phyloP scores from a whole-genome alignment of 2,329 filamentous ascomycete species.

The Sporothrix dimorphospora region DNA sequence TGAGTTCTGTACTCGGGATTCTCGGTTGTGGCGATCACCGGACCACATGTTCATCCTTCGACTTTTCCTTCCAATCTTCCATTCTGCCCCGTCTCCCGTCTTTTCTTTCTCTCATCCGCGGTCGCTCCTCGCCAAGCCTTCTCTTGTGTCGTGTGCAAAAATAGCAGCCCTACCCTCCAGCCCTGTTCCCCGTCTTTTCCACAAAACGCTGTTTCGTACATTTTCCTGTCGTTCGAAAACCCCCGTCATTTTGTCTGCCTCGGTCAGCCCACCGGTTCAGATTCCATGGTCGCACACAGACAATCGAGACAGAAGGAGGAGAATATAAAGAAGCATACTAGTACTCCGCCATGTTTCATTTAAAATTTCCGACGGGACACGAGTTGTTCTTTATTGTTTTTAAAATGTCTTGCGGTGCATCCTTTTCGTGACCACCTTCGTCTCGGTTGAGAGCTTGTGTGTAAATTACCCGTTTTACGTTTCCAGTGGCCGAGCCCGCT shows the following conservation, averaged over 20 bases:
- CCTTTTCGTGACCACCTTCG: background rate
- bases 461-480: background rate
- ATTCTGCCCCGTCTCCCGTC: background rate
- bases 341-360: background rate
- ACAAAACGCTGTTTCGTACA: background rate
- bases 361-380: background rate
- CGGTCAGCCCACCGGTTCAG: background rate
- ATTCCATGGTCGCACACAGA: background rate
- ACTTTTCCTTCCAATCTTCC: background rate
- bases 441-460: background rate
- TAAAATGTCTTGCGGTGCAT: background rate
- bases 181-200: background rate
- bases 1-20: background rate
- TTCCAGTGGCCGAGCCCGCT: background rate
- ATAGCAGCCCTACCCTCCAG: background rate
- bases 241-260: background rate
- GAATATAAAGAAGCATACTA: background rate
- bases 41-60: background rate
- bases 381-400: no score
- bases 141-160: background rate
- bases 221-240: background rate
- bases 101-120: background rate
- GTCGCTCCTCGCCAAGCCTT: background rate
- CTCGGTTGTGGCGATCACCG: slow-evolving; percentile 7
- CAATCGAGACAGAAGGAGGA: background rate